Evolutionary conservation across 2,329 filamentous ascomycete genomes (phyloP).

Genomic region (Arthrobotrys entomopaga): DNA sequence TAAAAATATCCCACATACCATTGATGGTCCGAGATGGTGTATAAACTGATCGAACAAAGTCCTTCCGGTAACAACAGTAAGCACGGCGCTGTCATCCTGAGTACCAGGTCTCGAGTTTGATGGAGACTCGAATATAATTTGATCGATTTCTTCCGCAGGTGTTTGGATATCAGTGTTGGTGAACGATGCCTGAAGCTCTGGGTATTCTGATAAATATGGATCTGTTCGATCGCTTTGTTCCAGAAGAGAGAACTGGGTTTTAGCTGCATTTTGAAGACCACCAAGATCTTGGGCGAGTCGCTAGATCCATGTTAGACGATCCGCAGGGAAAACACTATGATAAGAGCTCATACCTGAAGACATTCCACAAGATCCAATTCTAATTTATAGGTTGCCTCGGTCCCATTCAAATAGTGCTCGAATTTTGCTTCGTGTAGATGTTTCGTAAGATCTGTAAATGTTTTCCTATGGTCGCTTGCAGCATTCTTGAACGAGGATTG

Average conservation of each 20-base stretch:
- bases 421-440: slow-evolving; percentile 72
- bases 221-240: slow-evolving; percentile 66
- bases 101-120: slow-evolving; percentile 20
- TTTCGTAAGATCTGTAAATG: slow-evolving; percentile 69
- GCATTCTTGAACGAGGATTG: slow-evolving; percentile 66
- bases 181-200: slow-evolving; percentile 58
- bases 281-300: slow-evolving; percentile 87
- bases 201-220: slow-evolving; percentile 58
- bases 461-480: slow-evolving; percentile 67
- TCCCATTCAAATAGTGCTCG: slow-evolving; percentile 72
- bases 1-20: slow-evolving; percentile 66
- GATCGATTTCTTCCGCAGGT: slow-evolving; percentile 14
- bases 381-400: slow-evolving; percentile 73
- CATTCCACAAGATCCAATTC: slow-evolving; percentile 84
- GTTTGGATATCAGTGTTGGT: slow-evolving; percentile 12
- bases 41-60: slow-evolving; percentile 96
- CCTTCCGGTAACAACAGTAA: slow-evolving; percentile 67
- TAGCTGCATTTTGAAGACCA: slow-evolving; percentile 86
- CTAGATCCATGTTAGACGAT: slow-evolving; percentile 61
- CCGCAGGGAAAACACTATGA: too few relatives aligned
- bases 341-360: slow-evolving; percentile 65
- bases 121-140: slow-evolving; percentile 13
- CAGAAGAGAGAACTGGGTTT: slow-evolving; percentile 86
- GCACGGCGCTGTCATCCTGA: neutral
- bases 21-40: slow-evolving; percentile 84